Evolutionary conservation across 179 eudicot species (phyloP).

Genomic region (Carnegiea gigantea): DNA sequence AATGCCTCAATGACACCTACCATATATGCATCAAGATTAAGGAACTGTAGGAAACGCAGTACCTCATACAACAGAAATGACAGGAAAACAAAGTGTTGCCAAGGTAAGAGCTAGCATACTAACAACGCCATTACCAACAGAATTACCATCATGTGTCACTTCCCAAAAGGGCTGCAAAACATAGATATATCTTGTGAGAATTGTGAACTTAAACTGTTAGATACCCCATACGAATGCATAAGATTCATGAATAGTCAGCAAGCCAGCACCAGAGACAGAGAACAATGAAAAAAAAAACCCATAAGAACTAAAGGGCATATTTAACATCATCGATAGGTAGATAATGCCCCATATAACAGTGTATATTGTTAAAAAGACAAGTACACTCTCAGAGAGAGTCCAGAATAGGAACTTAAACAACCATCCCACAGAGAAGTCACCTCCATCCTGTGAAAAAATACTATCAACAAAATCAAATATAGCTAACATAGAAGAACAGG

Average conservation of each 20-base stretch:
- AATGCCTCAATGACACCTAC: constrained; percentile 94
- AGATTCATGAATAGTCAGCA: not conserved
- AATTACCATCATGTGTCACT: constrained; percentile 78
- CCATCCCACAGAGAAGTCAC: not conserved
- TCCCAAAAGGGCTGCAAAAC: constrained; percentile 88
- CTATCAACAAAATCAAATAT: not conserved
- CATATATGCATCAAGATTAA: constrained; percentile 21
- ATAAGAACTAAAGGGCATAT: not conserved
- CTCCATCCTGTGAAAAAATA: not conserved
- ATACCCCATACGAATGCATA: not conserved
- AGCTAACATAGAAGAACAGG: not conserved
- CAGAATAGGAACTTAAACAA: not conserved
- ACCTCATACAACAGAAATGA: not conserved
- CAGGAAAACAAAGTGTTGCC: constrained; percentile 1
- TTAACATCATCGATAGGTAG: not conserved
- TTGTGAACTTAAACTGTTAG: not conserved
- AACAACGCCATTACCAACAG: constrained; percentile 80
- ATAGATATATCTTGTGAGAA: constrained; percentile 18
- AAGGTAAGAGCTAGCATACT: constrained; percentile 48
- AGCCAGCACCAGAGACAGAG: not conserved
- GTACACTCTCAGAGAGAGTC: not conserved
- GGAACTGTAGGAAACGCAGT: constrained; percentile 15
- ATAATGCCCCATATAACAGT: not conserved
- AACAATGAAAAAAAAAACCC: not conserved
- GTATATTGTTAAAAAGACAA: not conserved